These are phyloP conservation scores for Solanum microdontum DNA, from an alignment of 257 asterid genomes.

Conservation along the genomic window DNA sequence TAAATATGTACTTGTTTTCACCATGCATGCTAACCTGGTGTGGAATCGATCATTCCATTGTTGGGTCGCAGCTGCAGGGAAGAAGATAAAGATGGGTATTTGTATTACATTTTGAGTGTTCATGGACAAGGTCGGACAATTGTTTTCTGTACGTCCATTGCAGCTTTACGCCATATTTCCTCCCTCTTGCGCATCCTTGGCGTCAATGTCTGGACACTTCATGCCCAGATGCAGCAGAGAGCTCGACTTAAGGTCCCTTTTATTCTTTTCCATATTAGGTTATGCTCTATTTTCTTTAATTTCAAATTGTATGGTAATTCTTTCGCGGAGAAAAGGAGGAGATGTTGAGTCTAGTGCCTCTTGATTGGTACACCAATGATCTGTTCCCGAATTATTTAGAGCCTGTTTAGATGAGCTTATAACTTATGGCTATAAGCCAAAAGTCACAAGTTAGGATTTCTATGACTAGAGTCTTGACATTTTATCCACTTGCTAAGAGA, in stretches of 20 bases:
- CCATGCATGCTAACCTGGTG: not conserved
- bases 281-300: not conserved
- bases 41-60: slow-evolving; percentile 1
- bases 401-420: not conserved
- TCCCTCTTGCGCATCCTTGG: slow-evolving; percentile 61
- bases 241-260: slow-evolving; percentile 79
- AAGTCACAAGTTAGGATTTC: not conserved
- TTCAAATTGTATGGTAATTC: not conserved
- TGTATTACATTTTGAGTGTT: slow-evolving; percentile 67
- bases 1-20: not conserved
- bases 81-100: slow-evolving; percentile 88
- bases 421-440: not conserved
- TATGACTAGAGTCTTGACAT: not conserved
- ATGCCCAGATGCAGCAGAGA: slow-evolving; percentile 96
- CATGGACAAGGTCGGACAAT: slow-evolving; percentile 94
- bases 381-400: not conserved
- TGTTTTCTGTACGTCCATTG: slow-evolving; percentile 90
- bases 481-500: not conserved
- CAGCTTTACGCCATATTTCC: slow-evolving; percentile 86
- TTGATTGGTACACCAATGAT: not conserved
- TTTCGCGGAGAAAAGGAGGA: not conserved
- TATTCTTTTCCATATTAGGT: not conserved
- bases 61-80: slow-evolving; percentile 69
- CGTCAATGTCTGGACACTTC: slow-evolving; percentile 68
- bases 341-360: not conserved